Evolutionary conservation across 2,329 filamentous ascomycete genomes (phyloP), one percentile per base, ranked within the genome.

Genomic region (Fusarium sp.): DNA sequence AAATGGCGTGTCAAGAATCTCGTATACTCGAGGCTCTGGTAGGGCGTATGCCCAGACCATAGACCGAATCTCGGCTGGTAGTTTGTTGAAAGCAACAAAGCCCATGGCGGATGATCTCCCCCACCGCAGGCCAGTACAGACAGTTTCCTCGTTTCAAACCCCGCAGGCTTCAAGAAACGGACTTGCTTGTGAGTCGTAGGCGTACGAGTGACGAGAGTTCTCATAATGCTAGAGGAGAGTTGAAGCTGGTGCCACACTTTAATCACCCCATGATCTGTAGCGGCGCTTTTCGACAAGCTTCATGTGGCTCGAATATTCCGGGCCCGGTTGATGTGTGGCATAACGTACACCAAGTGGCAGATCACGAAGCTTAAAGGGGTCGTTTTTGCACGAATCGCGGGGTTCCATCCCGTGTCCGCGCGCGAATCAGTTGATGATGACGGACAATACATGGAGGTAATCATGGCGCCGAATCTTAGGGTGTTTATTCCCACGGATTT

Each of bases 351-450:
- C 35, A 56, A 52, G 29, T 53, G 50, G 33, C 31, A 47, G 38
- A 59, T 65, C 42, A 33, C 35, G 53, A 63, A 63, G 66, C 46
- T 60, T 52, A 47, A 61, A 63, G 39, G 13, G 31, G n/a, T 38
- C 58, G 47, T 69, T 73, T 75, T 73, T 57, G 67, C 72, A 67
- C 70, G 67, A 73, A 75, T 75, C 41, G 58, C 63, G 61, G 65
- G 50, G 29, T 29, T 49, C 22, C 41, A 38, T 60, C 22, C 44
- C 13, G 31, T 52, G 56, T 52, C 50, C 62, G 39, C 56, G 54
- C 29, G 22, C 27, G 25, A 47, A 58, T 46, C 41, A 50, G 62
- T 50, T 52, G 41, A 27, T 58, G 31, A 33, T 50, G 58, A 41
- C 47, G 25, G 33, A 41, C 47, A 57, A 27, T 46, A 27, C 13